These are phyloP conservation scores for Kluyveromyces siamensis DNA, from an alignment of 805 yeast genomes.

Conservation along the genomic window DNA sequence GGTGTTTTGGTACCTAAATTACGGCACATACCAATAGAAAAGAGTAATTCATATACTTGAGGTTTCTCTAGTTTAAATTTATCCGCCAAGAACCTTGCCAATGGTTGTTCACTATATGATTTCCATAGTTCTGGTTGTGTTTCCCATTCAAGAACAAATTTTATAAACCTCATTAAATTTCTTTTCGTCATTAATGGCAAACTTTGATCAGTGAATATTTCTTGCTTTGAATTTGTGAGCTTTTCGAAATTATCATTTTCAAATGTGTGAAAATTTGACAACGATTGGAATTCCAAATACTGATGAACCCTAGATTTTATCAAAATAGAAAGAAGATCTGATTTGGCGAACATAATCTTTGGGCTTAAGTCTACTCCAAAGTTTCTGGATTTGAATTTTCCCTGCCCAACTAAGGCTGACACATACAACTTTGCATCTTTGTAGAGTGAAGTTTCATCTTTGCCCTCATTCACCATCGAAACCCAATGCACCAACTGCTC, in stretches of 20 bases:
- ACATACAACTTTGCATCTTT: constrained; percentile 73
- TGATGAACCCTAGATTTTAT: constrained; percentile 81
- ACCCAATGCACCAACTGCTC: constrained; percentile 86
- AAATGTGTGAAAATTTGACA: constrained; percentile 85
- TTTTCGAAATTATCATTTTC: constrained; percentile 87
- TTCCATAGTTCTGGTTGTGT: constrained; percentile 47
- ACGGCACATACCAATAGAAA: constrained; percentile 75
- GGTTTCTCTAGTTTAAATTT: constrained; percentile 63
- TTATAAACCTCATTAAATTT: constrained; percentile 75
- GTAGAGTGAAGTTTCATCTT: constrained; percentile 30
- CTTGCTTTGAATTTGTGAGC: constrained; percentile 80
- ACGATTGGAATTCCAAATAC: constrained; percentile 85
- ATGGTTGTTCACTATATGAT: constrained; percentile 45
- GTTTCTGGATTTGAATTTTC: constrained; percentile 48
- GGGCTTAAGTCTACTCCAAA: constrained; percentile 88
- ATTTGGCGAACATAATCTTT: constrained; percentile 76
- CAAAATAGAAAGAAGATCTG: constrained; percentile 73
- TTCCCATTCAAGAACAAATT: constrained; percentile 72
- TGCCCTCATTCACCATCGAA: constrained; percentile 47
- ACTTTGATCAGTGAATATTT: constrained; percentile 83
- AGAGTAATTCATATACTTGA: constrained; percentile 76
- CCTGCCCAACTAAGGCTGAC: constrained; percentile 43
- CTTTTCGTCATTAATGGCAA: constrained; percentile 70
- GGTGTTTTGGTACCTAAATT: constrained; percentile 53
- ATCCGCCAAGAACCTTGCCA: constrained; percentile 48